Conservation (phyloP, 176 grass and related monocot species). For the Melocanna baccifera region DNA sequence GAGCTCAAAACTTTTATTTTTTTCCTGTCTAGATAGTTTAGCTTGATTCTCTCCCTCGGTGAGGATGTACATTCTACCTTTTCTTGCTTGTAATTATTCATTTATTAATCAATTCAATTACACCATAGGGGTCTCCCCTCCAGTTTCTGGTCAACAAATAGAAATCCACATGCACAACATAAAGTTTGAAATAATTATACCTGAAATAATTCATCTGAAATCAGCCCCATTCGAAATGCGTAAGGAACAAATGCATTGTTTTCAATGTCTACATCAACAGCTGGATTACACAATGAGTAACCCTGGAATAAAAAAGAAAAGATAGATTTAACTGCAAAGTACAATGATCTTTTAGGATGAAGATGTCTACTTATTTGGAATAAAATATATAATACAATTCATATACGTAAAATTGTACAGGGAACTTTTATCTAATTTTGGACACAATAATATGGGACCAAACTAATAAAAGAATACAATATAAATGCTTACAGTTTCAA, state of each 20-base stretch:
- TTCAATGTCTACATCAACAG: constrained; percentile 40
- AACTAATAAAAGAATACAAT: not conserved
- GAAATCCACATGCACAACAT: not conserved
- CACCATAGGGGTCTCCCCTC: too few relatives aligned
- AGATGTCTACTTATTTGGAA: not conserved
- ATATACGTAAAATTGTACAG: not conserved
- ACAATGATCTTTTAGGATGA: not conserved
- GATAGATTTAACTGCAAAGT: not conserved
- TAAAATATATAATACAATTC: not conserved
- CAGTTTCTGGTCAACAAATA: not conserved
- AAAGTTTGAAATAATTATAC: constrained; percentile 18
- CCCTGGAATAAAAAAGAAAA: constrained; percentile 33
- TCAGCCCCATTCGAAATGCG: constrained; percentile 53
- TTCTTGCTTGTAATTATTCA: too few relatives aligned
- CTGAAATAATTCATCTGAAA: constrained; percentile 60
- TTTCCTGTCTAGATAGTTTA: too few relatives aligned
- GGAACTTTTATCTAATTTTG: not conserved
- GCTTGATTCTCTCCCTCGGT: too few relatives aligned
- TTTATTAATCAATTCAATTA: too few relatives aligned
- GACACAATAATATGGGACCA: not conserved
- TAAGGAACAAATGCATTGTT: constrained; percentile 57
- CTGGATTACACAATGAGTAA: constrained; percentile 67
- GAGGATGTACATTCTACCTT: too few relatives aligned
- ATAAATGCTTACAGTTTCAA: not conserved
- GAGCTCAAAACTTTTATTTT: too few relatives aligned